phyloP scores from a whole-genome alignment of 2,329 filamentous ascomycete species.

The Dactylellina cionopaga region DNA sequence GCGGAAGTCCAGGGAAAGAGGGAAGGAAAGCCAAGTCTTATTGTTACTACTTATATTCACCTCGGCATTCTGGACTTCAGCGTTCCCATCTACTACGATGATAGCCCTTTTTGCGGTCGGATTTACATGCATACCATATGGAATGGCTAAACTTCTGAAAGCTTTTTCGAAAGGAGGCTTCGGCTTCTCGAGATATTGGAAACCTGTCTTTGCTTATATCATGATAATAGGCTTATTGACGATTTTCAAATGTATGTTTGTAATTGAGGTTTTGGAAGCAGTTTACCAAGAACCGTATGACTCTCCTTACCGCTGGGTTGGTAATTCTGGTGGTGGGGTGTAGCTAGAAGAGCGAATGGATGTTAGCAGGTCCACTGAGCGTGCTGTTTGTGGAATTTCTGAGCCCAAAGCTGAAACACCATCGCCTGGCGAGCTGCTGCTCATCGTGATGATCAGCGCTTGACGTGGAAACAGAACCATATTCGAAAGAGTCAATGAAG shows the following conservation, averaged over 20 bases:
- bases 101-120: not conserved
- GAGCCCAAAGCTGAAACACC: not conserved
- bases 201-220: not conserved
- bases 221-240: not conserved
- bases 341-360: not conserved
- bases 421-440: not conserved
- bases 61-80: constrained; percentile 23
- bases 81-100: constrained; percentile 16
- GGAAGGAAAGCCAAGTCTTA: not conserved
- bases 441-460: not conserved
- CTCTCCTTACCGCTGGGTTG: not conserved
- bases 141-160: no score
- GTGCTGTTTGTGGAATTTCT: not conserved
- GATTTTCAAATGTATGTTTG: constrained; percentile 15
- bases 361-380: not conserved
- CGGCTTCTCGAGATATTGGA: constrained; percentile 6
- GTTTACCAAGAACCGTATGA: constrained; percentile 16
- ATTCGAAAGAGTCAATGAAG: no score
- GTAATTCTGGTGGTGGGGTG: not conserved
- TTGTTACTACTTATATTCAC: constrained; percentile 11
- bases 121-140: not conserved
- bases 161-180: no score
- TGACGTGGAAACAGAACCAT: not conserved
- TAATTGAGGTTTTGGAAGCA: constrained; percentile 24
- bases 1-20: not conserved